phyloP scores from a whole-genome alignment of 2,329 filamentous ascomycete species.

The Sarocladiaceae sp. region DNA sequence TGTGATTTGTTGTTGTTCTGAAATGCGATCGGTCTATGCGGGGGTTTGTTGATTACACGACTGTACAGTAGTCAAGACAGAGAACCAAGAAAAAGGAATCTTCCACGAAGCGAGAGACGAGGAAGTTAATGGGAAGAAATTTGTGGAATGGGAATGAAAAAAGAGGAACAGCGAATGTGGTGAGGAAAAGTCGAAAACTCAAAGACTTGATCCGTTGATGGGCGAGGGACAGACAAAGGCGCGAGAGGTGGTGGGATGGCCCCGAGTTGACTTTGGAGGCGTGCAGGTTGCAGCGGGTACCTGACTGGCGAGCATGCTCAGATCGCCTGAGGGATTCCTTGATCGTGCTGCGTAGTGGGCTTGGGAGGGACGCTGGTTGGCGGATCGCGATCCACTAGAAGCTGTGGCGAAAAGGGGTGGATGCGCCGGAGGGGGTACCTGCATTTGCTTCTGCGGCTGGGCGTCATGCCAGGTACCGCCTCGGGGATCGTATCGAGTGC shows the following conservation, averaged over 20 bases:
- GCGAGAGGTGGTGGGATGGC: background rate
- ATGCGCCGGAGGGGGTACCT: background rate
- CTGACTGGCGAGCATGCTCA: background rate
- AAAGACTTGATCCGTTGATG: conserved; percentile 5
- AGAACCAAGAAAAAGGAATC: background rate
- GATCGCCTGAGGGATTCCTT: background rate
- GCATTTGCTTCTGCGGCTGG: background rate
- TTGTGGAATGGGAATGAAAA: conserved; percentile 8
- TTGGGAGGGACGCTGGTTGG: background rate
- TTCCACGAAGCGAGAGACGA: conserved; percentile 10
- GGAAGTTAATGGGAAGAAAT: conserved; percentile 4
- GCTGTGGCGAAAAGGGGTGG: conserved; percentile 8
- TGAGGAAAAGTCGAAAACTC: conserved; percentile 6
- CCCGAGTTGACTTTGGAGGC: conserved; percentile 4
- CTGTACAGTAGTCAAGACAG: background rate
- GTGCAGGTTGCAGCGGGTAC: conserved; percentile 5
- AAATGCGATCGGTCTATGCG: background rate
- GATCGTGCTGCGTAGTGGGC: background rate
- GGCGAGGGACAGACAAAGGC: background rate
- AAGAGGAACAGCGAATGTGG: background rate
- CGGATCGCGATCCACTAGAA: background rate
- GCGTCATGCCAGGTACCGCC: conserved; percentile 1
- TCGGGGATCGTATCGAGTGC: background rate
- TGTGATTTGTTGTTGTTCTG: background rate
- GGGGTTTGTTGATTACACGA: conserved; percentile 8